A percentile compares a stretch with the other conserved stretches of the same genome.
These are phyloP conservation scores for Casuarina equisetifolia DNA, from an alignment of 306 rosid genomes.

Conservation along the genomic window DNA sequence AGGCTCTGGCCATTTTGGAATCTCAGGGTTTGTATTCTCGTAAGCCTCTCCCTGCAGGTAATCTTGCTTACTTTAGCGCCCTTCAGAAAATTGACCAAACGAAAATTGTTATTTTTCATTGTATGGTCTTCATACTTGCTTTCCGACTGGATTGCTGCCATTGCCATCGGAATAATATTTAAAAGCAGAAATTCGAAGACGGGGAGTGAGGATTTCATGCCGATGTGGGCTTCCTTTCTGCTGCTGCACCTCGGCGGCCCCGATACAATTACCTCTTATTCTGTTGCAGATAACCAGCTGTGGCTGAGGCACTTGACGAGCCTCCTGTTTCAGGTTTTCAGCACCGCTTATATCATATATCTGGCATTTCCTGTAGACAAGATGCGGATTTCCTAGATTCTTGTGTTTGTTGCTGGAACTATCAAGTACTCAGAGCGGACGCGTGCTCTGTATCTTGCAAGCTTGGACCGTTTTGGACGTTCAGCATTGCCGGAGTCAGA, in stretches of 20 bases:
- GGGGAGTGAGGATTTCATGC: background rate
- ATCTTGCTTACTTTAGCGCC: background rate
- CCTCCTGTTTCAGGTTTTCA: conserved; percentile 7
- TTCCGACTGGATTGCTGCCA: conserved; percentile 33
- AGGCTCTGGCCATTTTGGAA: conserved; percentile 21
- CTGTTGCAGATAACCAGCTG: conserved; percentile 37
- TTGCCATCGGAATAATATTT: conserved; percentile 30
- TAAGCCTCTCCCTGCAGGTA: conserved; percentile 21
- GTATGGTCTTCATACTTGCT: conserved; percentile 32
- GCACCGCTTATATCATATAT: conserved; percentile 16
- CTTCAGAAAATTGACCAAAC: conserved; percentile 17
- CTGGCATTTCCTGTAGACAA: conserved; percentile 1
- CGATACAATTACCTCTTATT: conserved; percentile 34
- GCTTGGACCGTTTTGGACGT: conserved; percentile 26
- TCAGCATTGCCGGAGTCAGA: conserved; percentile 7
- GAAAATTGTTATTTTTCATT: background rate
- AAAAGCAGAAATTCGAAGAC: background rate
- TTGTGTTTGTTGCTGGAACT: conserved; percentile 27
- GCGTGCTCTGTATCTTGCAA: conserved; percentile 30
- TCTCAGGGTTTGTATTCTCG: conserved; percentile 4
- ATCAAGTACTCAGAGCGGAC: conserved; percentile 35
- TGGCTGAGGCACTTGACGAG: conserved; percentile 32
- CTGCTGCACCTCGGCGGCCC: conserved; percentile 40
- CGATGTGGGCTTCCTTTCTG: conserved; percentile 38
- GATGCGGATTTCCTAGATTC: background rate